These are phyloP conservation scores for Vaccinium myrtillus DNA, from an alignment of 148 eudicot genomes.

Conservation along the genomic window DNA sequence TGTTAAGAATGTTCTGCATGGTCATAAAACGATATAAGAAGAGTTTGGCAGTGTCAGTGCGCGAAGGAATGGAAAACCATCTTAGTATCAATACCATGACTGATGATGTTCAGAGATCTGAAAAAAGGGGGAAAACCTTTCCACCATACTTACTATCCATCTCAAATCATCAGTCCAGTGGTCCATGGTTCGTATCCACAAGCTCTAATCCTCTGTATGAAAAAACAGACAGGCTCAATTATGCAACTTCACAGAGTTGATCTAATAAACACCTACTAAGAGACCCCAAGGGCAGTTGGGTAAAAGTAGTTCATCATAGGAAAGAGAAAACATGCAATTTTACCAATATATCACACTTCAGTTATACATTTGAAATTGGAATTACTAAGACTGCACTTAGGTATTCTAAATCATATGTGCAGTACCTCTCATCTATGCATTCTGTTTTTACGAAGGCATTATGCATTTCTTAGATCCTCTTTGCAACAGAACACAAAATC, in stretches of 20 bases:
- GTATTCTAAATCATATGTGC: background rate
- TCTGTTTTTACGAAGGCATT: constrained; percentile 15
- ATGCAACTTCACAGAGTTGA: background rate
- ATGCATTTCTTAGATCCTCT: constrained; percentile 4
- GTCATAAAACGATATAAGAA: background rate
- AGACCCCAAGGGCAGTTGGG: background rate
- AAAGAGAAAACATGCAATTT: background rate
- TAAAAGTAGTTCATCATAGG: background rate
- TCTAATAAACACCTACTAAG: background rate
- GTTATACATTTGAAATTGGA: background rate
- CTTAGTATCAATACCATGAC: constrained; percentile 3
- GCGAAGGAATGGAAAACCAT: background rate
- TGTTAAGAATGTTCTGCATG: background rate
- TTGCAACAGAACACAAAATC: constrained; percentile 1
- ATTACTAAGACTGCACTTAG: background rate
- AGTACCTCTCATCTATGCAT: background rate
- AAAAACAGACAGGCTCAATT: background rate
- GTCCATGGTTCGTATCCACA: background rate
- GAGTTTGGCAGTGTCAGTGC: background rate
- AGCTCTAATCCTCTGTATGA: constrained; percentile 1
- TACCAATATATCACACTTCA: background rate
- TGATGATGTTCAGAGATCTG: background rate
- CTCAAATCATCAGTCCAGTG: background rate
- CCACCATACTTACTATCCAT: background rate
- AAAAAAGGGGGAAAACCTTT: background rate